Evolutionary conservation across 495 filamentous ascomycete genomes (phyloP), one percentile per base, ranked within the genome.

Genomic region (Aspergillus leporis): DNA sequence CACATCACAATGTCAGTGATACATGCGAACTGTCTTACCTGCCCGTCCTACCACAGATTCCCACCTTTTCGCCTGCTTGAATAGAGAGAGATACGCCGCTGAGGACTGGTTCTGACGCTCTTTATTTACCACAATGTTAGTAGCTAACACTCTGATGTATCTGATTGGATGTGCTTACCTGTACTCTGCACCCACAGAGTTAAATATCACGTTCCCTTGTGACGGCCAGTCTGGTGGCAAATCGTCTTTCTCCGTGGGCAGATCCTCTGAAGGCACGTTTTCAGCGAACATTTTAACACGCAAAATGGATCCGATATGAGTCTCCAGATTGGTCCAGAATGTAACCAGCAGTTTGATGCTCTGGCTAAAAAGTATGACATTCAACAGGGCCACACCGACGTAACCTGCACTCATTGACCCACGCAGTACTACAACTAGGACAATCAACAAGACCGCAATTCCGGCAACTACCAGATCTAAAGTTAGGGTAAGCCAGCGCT

Each of bases 261-360:
- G 59, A 51, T 80, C 70, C 61, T 89, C 86, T 0, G 73, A 70
- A 1, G 74, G 62, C 14, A 83, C 80, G 22, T 73, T 72, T 2
- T 67, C 70, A 5, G 76, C 77, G 61, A 88, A 86, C 4, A 71
- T 69, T 58, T 81, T 85, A 55, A 90, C 75, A n/a, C 86, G 76
- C 9, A 80, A 69, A 8, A 87, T 76, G 19, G 83, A 82, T 0
- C 84, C 83, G 28, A 87, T 80, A 34, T 76, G 73, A 4, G 81
- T 85, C 51, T 85, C 83, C 28, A 86, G 70, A 54, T 76, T 77
- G 10, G 83, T 84, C 82, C 82, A 86, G 60, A 77, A 80, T n/a
- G 74, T 77, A 12, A 85, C 70, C 19, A 84, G 59, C 4, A 80
- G 66, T 59, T 79, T 79, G 60, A 85, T 73, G 49, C 69, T 76